These are phyloP conservation scores for Phialophora expanda DNA, from an alignment of 2,329 filamentous ascomycete genomes.

Conservation along the genomic window DNA sequence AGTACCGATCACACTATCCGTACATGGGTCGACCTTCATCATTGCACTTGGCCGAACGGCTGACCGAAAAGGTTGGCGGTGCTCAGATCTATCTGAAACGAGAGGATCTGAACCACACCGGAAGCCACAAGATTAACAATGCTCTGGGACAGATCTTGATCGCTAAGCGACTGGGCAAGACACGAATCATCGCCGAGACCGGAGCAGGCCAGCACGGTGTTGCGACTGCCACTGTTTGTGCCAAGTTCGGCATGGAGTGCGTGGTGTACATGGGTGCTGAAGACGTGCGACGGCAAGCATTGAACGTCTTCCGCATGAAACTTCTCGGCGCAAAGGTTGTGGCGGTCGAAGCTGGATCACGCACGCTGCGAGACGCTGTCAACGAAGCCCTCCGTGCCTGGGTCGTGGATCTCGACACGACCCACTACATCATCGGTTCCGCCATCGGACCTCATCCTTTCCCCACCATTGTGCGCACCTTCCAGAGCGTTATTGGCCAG, in stretches of 20 bases:
- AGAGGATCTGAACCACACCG: conserved; percentile 96
- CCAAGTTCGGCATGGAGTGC: conserved; percentile 97
- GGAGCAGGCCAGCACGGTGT: conserved; percentile 98
- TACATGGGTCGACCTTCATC: conserved; percentile 97
- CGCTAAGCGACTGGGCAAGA: conserved; percentile 86
- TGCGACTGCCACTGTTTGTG: conserved; percentile 94
- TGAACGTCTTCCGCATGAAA: conserved; percentile 99
- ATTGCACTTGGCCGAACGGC: conserved; percentile 82
- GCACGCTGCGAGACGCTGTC: conserved; percentile 83
- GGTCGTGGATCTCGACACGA: conserved; percentile 90
- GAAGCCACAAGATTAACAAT: conserved; percentile 99
- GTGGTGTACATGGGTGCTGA: conserved; percentile 99
- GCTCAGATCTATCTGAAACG: conserved; percentile 98
- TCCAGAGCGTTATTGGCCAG: conserved; percentile 94
- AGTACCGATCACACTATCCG: conserved; percentile 92
- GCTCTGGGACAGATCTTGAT: conserved; percentile 91
- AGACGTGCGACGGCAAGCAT: conserved; percentile 90
- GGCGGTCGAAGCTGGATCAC: conserved; percentile 87
- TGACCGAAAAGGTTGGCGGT: conserved; percentile 87
- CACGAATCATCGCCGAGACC: conserved; percentile 95
- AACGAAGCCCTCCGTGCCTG: conserved; percentile 94
- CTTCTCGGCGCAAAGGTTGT: conserved; percentile 91
- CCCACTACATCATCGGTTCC: conserved; percentile 97
- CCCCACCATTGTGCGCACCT: conserved; percentile 95
- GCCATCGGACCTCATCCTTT: conserved; percentile 98